Conservation (phyloP, 352 stramenopile genomes). For the Thalassiosira mediterranea region DNA sequence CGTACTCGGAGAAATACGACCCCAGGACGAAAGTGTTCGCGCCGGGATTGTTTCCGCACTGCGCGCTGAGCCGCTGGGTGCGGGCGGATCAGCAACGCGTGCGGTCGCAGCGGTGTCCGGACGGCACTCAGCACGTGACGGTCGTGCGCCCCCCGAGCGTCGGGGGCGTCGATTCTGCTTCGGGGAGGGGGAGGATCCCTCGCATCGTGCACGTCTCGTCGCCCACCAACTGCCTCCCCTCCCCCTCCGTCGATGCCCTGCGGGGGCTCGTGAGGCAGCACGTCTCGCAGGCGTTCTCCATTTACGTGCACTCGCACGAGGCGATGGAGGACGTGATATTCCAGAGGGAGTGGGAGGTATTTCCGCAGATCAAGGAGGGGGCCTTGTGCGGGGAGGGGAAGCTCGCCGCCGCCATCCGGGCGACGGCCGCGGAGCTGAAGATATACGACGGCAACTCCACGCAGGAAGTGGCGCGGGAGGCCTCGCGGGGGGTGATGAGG, state of each 20-base stretch:
- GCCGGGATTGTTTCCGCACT: conserved; percentile 18
- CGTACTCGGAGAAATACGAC: conserved; percentile 18
- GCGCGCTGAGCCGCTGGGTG: conserved; percentile 23
- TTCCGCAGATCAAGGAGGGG: conserved; percentile 34
- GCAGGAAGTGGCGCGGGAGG: conserved; percentile 49
- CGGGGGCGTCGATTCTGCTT: too few relatives aligned
- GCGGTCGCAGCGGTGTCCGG: neutral
- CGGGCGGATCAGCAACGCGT: neutral
- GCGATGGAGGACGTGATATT: conserved; percentile 25
- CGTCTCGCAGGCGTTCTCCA: conserved; percentile 11
- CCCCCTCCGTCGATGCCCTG: conserved; percentile 3
- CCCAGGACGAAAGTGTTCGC: conserved; percentile 14
- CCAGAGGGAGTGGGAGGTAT: conserved; percentile 12
- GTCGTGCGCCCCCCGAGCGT: neutral
- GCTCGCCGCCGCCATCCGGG: neutral
- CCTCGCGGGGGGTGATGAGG: conserved; percentile 3
- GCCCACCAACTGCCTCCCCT: conserved; percentile 22
- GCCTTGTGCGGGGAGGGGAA: conserved; percentile 16
- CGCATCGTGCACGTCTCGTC: conserved; percentile 30
- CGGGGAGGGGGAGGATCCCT: conserved; percentile 14
- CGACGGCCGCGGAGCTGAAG: neutral
- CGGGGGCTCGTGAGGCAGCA: conserved; percentile 1
- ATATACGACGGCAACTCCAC: neutral
- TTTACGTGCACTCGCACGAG: conserved; percentile 27
- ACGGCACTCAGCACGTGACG: conserved; percentile 19